Evolutionary conservation across 805 yeast genomes (phyloP).

Genomic region (Starmera caribaea): DNA sequence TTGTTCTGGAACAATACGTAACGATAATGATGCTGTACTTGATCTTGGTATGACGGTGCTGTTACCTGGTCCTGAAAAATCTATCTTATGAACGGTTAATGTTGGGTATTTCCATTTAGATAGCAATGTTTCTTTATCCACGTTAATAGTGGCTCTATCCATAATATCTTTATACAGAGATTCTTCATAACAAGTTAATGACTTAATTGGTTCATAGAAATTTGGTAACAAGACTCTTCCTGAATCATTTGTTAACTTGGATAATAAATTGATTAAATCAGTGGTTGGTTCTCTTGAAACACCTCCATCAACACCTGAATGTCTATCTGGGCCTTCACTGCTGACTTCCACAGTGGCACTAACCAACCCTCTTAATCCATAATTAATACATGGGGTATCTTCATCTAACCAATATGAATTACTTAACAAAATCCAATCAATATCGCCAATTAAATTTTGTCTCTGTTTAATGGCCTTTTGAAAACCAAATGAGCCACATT

Average conservation of each 20-base stretch:
- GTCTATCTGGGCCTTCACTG: slow-evolving; percentile 78
- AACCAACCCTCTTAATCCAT: slow-evolving; percentile 88
- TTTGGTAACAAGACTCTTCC: slow-evolving; percentile 55
- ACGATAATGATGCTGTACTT: slow-evolving; percentile 68
- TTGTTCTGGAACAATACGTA: slow-evolving; percentile 88
- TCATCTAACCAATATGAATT: slow-evolving; percentile 95
- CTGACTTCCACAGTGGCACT: slow-evolving; percentile 64
- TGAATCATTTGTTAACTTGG: slow-evolving; percentile 48
- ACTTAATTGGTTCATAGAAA: slow-evolving; percentile 60
- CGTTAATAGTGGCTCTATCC: slow-evolving; percentile 24
- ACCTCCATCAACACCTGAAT: slow-evolving; percentile 97
- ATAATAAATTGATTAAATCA: slow-evolving; percentile 67
- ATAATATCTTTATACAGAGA: slow-evolving; percentile 52
- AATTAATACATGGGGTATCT: slow-evolving; percentile 80
- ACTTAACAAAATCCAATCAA: slow-evolving; percentile 85
- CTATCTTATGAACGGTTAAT: slow-evolving; percentile 72
- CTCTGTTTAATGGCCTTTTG: slow-evolving; percentile 50
- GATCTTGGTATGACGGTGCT: slow-evolving; percentile 81
- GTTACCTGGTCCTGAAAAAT: slow-evolving; percentile 85
- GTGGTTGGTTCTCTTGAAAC: slow-evolving; percentile 79
- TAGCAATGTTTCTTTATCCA: slow-evolving; percentile 43
- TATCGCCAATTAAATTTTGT: slow-evolving; percentile 45
- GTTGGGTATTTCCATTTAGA: slow-evolving; percentile 89
- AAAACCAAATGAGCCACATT: slow-evolving; percentile 84
- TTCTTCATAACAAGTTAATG: slow-evolving; percentile 48